Conservation (phyloP, 2,329 filamentous ascomycete genomes). For the Cytospora paraplurivora region DNA sequence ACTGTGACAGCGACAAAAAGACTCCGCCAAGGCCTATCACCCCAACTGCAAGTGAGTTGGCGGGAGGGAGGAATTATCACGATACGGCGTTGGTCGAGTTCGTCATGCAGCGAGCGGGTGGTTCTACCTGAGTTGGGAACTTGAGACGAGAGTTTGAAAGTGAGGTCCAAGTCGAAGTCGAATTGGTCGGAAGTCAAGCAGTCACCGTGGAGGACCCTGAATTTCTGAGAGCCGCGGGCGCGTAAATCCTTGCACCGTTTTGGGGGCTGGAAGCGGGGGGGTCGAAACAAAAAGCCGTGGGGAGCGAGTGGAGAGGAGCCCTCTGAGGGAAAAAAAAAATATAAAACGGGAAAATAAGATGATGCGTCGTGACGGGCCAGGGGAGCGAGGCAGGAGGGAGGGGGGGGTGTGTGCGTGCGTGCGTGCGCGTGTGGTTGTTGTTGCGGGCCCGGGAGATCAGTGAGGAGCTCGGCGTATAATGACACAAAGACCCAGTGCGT, state of each 20-base stretch:
- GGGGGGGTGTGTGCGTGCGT: no score
- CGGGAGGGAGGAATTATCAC: conserved; percentile 18
- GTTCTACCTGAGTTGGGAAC: conserved; percentile 6
- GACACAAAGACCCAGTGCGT: conserved; percentile 11
- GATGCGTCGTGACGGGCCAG: conserved; percentile 11
- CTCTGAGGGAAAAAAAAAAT: not conserved
- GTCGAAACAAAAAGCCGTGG: conserved; percentile 15
- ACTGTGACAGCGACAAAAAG: conserved; percentile 3
- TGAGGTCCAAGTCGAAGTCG: conserved; percentile 2
- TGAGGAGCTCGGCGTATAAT: not conserved
- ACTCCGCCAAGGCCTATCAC: conserved; percentile 25
- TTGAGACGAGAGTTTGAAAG: conserved; percentile 3
- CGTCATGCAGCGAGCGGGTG: conserved; percentile 22
- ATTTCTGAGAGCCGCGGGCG: conserved; percentile 19
- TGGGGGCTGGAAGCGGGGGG: conserved; percentile 29
- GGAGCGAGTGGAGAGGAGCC: conserved; percentile 15
- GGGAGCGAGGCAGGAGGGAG: not conserved
- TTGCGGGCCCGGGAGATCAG: not conserved
- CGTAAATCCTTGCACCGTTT: conserved; percentile 26
- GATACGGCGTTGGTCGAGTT: conserved; percentile 20
- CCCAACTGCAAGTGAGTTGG: conserved; percentile 17
- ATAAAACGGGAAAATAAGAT: conserved; percentile 9
- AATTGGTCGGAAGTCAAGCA: conserved; percentile 12
- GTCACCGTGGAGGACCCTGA: conserved; percentile 20
- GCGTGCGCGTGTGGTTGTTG: not conserved